Base-by-base conservation (phyloP, 345 rosid species). In the Hypericum androsaemum region DNA sequence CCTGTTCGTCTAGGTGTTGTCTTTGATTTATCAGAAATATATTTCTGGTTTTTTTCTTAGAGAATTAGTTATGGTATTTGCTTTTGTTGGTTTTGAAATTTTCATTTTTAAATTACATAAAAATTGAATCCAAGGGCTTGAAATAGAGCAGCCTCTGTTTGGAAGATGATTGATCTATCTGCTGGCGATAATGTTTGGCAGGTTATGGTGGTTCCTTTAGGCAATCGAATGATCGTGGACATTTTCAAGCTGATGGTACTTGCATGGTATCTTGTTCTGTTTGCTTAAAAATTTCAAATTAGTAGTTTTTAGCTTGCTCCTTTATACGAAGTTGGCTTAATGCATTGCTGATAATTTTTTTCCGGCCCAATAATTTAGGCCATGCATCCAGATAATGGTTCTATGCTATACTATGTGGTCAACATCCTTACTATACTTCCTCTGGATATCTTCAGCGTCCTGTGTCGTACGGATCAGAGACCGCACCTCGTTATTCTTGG, bases 381-480 rank as follows among this genome's bases (percentile, higher is more conserved):
- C 47, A 16, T 66, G 63, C 75, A 71, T 52, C 47, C 75, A 15
- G 76, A 77, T 36, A 73, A 67, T 66, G 79, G 84, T 49, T 74
- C 82, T 5, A 35, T 73, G 57, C 63, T 62, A 58, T 77, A 69
- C 66, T 70, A 78, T 66, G 38, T 71, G 65, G 71, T 50, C 80
- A 74, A 50, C 81, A 73, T 10, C 70, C 70, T 15, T 76, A 70
- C 61, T 70, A 15, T 62, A 49, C 77, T 41, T 54, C 72, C 17
- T 37, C 76, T 10, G 83, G 79, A 47, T 78, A 68, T 48, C 7
- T 58, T 42, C 67, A 54, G 22, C 64, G 43, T 54, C 74, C 74
- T 17, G 71, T 72, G 61, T 68, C 84, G 9, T 76, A 71, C 74
- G 74, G 80, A 37, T 54, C 70, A 6, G 80, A 75, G 53, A 64